phyloP scores from a whole-genome alignment of 2,329 filamentous ascomycete genomes.

The Colletotrichum salicis region DNA sequence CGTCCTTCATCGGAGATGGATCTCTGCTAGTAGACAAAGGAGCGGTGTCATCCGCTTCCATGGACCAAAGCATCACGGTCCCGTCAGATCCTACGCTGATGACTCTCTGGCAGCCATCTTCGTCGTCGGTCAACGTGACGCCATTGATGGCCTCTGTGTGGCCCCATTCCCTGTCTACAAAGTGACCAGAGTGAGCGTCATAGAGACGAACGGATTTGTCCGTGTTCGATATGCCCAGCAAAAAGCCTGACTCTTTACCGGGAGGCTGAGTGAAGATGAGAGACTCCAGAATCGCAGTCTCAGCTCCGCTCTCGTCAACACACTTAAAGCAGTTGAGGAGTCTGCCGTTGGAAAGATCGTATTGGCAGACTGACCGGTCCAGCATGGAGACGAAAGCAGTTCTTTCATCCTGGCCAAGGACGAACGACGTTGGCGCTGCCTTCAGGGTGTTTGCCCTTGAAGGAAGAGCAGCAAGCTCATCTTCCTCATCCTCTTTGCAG shows the following conservation, averaged over 20 bases:
- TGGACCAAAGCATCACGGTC: constrained; percentile 82
- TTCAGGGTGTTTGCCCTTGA: constrained; percentile 83
- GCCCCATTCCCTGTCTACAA: constrained; percentile 91
- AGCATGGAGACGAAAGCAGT: constrained; percentile 68
- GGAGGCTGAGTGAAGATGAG: constrained; percentile 71
- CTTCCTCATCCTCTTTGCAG: constrained; percentile 71
- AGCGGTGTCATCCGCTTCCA: constrained; percentile 61
- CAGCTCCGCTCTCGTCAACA: constrained; percentile 80
- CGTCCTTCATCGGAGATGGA: constrained; percentile 64
- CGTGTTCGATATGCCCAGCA: constrained; percentile 90
- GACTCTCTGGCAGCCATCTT: constrained; percentile 66
- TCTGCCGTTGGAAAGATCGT: constrained; percentile 74
- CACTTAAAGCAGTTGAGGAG: constrained; percentile 82
- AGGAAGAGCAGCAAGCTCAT: constrained; percentile 80
- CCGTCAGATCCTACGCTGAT: constrained; percentile 83
- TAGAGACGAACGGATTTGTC: constrained; percentile 97
- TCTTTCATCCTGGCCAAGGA: constrained; percentile 70
- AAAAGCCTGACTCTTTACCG: constrained; percentile 68
- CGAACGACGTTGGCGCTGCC: constrained; percentile 87
- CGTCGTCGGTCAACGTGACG: constrained; percentile 74
- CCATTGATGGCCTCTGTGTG: constrained; percentile 95
- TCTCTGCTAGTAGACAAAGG: constrained; percentile 58
- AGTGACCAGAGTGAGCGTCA: constrained; percentile 77
- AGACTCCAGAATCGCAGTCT: constrained; percentile 85
- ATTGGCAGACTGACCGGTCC: constrained; percentile 70